phyloP scores from a whole-genome alignment of 73 alveolate genomes.

The Urostyla sp. region DNA sequence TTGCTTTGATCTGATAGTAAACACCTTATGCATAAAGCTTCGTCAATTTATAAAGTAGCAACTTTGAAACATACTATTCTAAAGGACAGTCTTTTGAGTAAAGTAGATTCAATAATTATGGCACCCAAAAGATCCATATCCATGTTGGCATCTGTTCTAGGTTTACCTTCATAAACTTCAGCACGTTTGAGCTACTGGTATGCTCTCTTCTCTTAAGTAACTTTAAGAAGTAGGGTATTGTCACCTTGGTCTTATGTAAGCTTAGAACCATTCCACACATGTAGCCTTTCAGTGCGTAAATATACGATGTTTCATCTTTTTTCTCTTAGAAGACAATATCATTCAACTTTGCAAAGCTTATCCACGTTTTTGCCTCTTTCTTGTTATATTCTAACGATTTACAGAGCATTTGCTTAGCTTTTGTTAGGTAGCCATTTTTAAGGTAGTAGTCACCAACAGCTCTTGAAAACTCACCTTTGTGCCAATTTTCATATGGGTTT shows the following conservation, averaged over 20 bases:
- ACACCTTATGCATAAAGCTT: constrained; percentile 43
- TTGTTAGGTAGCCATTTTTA: background rate
- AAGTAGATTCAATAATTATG: constrained; percentile 12
- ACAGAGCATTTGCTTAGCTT: background rate
- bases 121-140: constrained; percentile 71
- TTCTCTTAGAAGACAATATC: constrained; percentile 1
- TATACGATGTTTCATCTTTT: constrained; percentile 15
- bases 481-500: constrained; percentile 22
- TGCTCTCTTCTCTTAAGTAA: constrained; percentile 28
- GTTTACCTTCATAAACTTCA: background rate
- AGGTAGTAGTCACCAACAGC: constrained; percentile 34
- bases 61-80: constrained; percentile 1
- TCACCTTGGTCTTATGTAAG: constrained; percentile 13
- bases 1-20: constrained; percentile 41
- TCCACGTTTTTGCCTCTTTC: constrained; percentile 52
- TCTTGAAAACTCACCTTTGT: constrained; percentile 25
- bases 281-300: constrained; percentile 21
- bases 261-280: background rate
- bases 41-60: constrained; percentile 15
- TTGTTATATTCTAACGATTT: constrained; percentile 25
- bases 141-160: constrained; percentile 59
- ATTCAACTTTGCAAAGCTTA: constrained; percentile 42
- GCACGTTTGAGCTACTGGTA: background rate
- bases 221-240: constrained; percentile 25
- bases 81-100: background rate